These are phyloP conservation scores for Raffaelea ambrosiae DNA, from an alignment of 2,329 filamentous ascomycete species.

Conservation along the genomic window DNA sequence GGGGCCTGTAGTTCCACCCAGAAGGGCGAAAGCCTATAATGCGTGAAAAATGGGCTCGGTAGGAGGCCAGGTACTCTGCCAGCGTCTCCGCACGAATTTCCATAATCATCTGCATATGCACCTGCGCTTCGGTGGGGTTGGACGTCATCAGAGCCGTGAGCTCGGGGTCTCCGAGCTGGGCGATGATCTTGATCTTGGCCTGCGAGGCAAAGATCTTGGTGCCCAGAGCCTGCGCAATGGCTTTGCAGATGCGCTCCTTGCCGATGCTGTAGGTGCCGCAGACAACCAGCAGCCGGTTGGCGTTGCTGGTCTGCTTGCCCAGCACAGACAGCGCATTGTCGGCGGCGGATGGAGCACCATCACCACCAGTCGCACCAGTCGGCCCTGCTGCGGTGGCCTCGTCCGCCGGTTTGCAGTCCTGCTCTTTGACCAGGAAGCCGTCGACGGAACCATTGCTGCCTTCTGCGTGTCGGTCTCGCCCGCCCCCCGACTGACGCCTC, in stretches of 20 bases:
- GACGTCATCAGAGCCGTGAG: conserved; percentile 68
- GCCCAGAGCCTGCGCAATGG: conserved; percentile 76
- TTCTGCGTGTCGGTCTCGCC: conserved; percentile 12
- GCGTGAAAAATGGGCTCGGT: conserved; percentile 73
- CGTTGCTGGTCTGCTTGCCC: conserved; percentile 3
- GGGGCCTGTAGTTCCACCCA: conserved; percentile 86
- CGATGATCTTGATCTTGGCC: conserved; percentile 75
- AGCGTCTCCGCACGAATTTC: conserved; percentile 89
- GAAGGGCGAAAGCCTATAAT: conserved; percentile 87
- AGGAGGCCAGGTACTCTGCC: conserved; percentile 74
- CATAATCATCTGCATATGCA: conserved; percentile 96
- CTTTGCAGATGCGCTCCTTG: conserved; percentile 91
- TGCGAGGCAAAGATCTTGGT: conserved; percentile 86
- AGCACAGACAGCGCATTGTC: conserved; percentile 16
- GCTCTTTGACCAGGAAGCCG: conserved; percentile 39
- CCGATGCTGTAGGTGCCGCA: conserved; percentile 97
- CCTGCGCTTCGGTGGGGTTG: conserved; percentile 76
- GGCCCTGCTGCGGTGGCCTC: conserved; percentile 1
- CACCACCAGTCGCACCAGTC: too few species aligned
- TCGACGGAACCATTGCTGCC: conserved; percentile 35
- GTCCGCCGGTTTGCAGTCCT: too few species aligned
- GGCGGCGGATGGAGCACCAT: too few species aligned
- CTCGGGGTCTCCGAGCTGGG: conserved; percentile 77
- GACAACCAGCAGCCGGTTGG: conserved; percentile 66
- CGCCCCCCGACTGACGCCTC: conserved; percentile 19